Percentiles rank a stretch among this genome's conserved stretches.
These are phyloP conservation scores for Monilinia aucupariae DNA, from an alignment of 2,329 filamentous ascomycete species.

Conservation along the genomic window DNA sequence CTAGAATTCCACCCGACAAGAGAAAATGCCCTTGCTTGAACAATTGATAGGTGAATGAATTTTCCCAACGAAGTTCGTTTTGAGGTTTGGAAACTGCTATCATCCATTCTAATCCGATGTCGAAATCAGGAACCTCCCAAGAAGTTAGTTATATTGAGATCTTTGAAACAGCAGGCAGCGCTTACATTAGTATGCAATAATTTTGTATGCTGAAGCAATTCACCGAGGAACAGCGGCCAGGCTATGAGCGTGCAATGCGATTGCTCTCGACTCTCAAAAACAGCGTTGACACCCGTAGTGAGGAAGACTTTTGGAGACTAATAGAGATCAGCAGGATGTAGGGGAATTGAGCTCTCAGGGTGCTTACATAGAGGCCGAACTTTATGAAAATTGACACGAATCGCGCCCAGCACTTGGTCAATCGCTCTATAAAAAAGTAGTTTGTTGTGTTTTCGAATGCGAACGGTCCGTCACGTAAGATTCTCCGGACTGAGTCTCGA, in stretches of 20 bases:
- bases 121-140: conserved; percentile 33
- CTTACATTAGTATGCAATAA: conserved; percentile 39
- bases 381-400: conserved; percentile 20
- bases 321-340: conserved; percentile 41
- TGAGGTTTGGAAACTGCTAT: conserved; percentile 47
- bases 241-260: conserved; percentile 46
- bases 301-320: conserved; percentile 27
- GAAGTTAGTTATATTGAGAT: conserved; percentile 1
- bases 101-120: conserved; percentile 48
- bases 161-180: background rate
- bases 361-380: conserved; percentile 23
- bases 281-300: conserved; percentile 25
- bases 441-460: background rate
- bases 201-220: conserved; percentile 42
- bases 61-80: conserved; percentile 41
- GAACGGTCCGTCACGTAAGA: conserved; percentile 17
- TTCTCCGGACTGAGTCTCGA: conserved; percentile 16
- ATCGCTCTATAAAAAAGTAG: conserved; percentile 11
- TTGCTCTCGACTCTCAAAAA: conserved; percentile 38
- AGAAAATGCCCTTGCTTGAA: conserved; percentile 11
- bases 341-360: conserved; percentile 36
- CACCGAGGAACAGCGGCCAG: conserved; percentile 47
- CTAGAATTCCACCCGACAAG: background rate
- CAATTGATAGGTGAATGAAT: conserved; percentile 11
- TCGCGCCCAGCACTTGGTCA: conserved; percentile 15